Percentiles rank a stretch among this genome's conserved stretches.
Conservation (phyloP, 352 stramenopile genomes). For the Phytophthora pseudosyringae region DNA sequence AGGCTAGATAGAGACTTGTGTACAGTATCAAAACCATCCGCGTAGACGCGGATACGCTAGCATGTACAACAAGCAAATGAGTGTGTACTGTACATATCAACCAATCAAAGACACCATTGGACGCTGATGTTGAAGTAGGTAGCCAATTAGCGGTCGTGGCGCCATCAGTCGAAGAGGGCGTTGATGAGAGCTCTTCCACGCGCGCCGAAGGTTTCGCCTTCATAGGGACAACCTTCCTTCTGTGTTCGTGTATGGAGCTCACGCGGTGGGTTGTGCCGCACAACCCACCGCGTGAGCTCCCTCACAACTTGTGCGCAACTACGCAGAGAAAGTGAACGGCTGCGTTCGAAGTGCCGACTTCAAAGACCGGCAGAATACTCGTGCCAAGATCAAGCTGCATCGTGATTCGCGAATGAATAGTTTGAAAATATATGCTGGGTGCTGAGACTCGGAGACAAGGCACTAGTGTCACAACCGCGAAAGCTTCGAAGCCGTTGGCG, state of each 20-base stretch:
- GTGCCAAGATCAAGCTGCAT: slow-evolving; percentile 17
- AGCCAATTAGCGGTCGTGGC: background rate
- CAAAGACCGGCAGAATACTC: no score
- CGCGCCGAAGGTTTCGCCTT: slow-evolving; percentile 14
- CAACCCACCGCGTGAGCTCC: no score
- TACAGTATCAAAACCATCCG: slow-evolving; percentile 28
- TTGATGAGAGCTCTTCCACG: slow-evolving; percentile 18
- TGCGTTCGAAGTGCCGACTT: slow-evolving; percentile 30
- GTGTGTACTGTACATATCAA: slow-evolving; percentile 19
- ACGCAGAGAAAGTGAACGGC: slow-evolving; percentile 16
- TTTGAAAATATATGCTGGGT: slow-evolving; percentile 23
- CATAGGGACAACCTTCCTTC: slow-evolving; percentile 9
- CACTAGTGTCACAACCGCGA: slow-evolving; percentile 20
- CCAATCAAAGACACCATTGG: background rate
- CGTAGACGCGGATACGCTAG: slow-evolving; percentile 6
- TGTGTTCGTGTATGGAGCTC: slow-evolving; percentile 18
- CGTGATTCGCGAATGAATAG: background rate
- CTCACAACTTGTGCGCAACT: background rate
- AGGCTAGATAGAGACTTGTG: slow-evolving; percentile 26
- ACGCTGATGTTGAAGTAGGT: slow-evolving; percentile 4
- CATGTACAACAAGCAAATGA: slow-evolving; percentile 16
- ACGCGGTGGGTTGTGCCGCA: slow-evolving; percentile 21
- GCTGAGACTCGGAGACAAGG: slow-evolving; percentile 20
- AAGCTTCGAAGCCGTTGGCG: background rate
- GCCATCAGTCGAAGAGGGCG: slow-evolving; percentile 4